Evolutionary conservation across 1,139 yeast genomes (phyloP).

Genomic region (Diutina neorugosa): DNA sequence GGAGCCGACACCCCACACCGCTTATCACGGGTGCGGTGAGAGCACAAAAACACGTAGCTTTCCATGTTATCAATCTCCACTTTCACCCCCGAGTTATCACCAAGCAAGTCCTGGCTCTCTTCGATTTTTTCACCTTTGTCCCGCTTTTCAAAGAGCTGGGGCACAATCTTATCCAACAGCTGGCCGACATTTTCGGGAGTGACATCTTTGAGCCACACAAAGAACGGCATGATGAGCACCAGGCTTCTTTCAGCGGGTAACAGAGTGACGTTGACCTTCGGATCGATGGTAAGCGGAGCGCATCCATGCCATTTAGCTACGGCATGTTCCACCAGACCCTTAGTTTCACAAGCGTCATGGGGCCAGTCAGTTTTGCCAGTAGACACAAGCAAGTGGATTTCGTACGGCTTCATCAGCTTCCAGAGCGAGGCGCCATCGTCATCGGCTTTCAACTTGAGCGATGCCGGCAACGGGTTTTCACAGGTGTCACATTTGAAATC

Average conservation of each 20-base stretch:
- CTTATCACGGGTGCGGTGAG: slow-evolving; percentile 85
- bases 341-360: slow-evolving; percentile 53
- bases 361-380: slow-evolving; percentile 83
- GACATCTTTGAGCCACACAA: slow-evolving; percentile 55
- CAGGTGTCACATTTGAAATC: slow-evolving; percentile 40
- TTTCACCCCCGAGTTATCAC: slow-evolving; percentile 6
- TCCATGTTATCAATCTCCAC: slow-evolving; percentile 20
- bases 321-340: slow-evolving; percentile 38
- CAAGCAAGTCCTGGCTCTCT: background rate
- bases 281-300: slow-evolving; percentile 11
- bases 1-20: slow-evolving; percentile 94
- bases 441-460: slow-evolving; percentile 38
- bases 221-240: slow-evolving; percentile 63
- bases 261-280: slow-evolving; percentile 45
- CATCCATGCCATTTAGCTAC: slow-evolving; percentile 35
- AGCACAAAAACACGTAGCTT: slow-evolving; percentile 66
- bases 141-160: slow-evolving; percentile 21
- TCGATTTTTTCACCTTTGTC: slow-evolving; percentile 9
- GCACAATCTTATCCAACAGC: slow-evolving; percentile 36
- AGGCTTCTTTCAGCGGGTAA: slow-evolving; percentile 28
- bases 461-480: slow-evolving; percentile 39
- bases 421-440: slow-evolving; percentile 36
- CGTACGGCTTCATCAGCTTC: slow-evolving; percentile 59
- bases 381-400: slow-evolving; percentile 63
- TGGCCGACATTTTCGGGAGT: slow-evolving; percentile 28